Evolutionary conservation across 345 rosid species (phyloP), one percentile per base, ranked within the genome.

Genomic region (Conringia planisiliqua): DNA sequence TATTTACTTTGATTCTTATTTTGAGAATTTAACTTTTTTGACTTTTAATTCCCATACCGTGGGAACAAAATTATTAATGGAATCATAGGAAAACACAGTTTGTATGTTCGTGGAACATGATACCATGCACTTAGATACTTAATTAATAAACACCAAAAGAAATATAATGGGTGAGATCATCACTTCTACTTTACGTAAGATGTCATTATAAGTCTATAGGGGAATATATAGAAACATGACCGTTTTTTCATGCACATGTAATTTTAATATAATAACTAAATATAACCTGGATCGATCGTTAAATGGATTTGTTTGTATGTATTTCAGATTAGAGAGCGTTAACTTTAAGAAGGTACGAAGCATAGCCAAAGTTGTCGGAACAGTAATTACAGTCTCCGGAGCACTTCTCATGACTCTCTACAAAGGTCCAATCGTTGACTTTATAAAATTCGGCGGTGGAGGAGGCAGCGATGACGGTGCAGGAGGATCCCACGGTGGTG

Each of bases 401-500:
- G 97, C 98, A 29, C 81, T 90, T 85, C 88, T 90, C 40, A 94
- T 94, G 98, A 94, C 97, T 30, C 63, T 94, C 38, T 88, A 87
- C 86, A 91, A 89, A 85, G 98, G 98, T 59, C 98, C 97, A 8
- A 79, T 86, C 33, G n/a, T 93, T 55, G 78, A 89, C 47, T 79
- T 93, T 22, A 69, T 85, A 0, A 72, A 14, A 48, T 10, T 82
- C 6, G 81, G 79, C 3, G 78, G 78, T 13, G 85, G 84, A 2
- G 80, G 59, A 7, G 54, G 60, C 79, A 20, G 75, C 11, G 79
- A 62, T 9, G 67, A 76, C 12, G 80, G 66, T 5, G 67, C 56
- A 3, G 89, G 84, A 33, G 80, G 51, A 3, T n/a, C 66, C 73
- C 85, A 77, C 30, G 81, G 44, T 29, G 81, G 44, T 29, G 63